Evolutionary conservation across 2,329 filamentous ascomycete genomes (phyloP), one percentile per base, ranked within the genome.

Genomic region (Claviceps maximensis): DNA sequence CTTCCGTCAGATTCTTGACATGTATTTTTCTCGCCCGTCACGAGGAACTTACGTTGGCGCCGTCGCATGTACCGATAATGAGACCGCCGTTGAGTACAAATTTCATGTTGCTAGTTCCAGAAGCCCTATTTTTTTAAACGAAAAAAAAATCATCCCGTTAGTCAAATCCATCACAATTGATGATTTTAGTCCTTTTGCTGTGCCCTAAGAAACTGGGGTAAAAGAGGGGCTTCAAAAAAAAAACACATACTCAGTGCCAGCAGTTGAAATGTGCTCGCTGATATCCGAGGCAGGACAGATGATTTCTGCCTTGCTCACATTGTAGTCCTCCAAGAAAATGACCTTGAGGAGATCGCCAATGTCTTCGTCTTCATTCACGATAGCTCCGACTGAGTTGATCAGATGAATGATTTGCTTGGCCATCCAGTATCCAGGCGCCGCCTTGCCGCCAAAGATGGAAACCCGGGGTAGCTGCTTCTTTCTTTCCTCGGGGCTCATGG

Each of bases 391-490:
- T 56, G 83, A 85, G 74, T 96, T 97, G 75, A 98, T 84, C 54
- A 98, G 79, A 66, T 97, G 91, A 62, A 98, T 98, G 60, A 96
- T 89, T 42, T 93, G 94, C 80, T 98, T 98, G 40, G 93, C 93
- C 93, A 97, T 98, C 93, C 93, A 98, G 76, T 98, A 98, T 17
- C 93, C 93, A 0, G 93, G 93, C 2, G 93, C 93, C 27, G 93
- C 93, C 73, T 98, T 98, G 62, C 93, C 93, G 65, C 93, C 93
- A 66, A 98, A 97, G 68, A 98, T 94, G 54, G 87, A 93, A 10
- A 97, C 93, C 50, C 91, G 85, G 17, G 90, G 89, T 46, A 84
- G 80, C 56, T 87, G 77, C 72, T 93, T 93, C 77, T 94, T 91
- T 59, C 84, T 82, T 66, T 95, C 86, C 62, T 89, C 87, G 0